These are phyloP conservation scores for Globisporangium camurandrum DNA, from an alignment of 352 stramenopile species.

Conservation along the genomic window DNA sequence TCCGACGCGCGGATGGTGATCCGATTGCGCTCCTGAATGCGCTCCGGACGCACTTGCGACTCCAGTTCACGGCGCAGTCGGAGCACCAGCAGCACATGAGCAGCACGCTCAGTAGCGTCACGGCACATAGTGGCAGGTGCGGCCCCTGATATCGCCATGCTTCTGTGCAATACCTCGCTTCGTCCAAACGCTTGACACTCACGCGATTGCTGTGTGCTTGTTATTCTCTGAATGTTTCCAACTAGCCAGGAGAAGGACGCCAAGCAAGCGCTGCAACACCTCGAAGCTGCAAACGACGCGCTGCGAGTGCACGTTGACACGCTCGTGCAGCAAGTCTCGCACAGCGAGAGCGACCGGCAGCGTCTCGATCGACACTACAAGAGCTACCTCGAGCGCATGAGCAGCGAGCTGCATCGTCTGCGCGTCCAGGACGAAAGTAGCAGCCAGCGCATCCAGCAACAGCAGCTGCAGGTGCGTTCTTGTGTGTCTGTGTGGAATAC, in stretches of 20 bases:
- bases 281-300: constrained; percentile 20
- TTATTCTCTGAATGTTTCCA: background rate
- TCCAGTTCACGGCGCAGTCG: constrained; percentile 48
- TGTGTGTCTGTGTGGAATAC: too few species aligned
- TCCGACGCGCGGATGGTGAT: constrained; percentile 50
- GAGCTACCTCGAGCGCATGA: constrained; percentile 23
- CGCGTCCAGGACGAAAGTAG: constrained; percentile 8
- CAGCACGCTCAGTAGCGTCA: constrained; percentile 19
- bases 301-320: constrained; percentile 20
- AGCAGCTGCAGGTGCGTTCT: constrained; percentile 10
- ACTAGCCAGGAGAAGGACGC: constrained; percentile 25
- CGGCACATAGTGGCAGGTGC: constrained; percentile 24
- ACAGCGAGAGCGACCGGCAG: constrained; percentile 20
- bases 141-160: background rate
- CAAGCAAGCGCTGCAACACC: constrained; percentile 22
- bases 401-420: constrained; percentile 15
- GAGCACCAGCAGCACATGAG: constrained; percentile 22
- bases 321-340: constrained; percentile 23
- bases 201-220: background rate
- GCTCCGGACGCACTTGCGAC: constrained; percentile 55
- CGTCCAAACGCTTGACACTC: background rate
- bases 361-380: constrained; percentile 27
- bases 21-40: constrained; percentile 62
- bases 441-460: background rate
- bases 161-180: too few species aligned